Evolutionary conservation across 305 asterid genomes (phyloP).

Genomic region (Ajuga reptans): DNA sequence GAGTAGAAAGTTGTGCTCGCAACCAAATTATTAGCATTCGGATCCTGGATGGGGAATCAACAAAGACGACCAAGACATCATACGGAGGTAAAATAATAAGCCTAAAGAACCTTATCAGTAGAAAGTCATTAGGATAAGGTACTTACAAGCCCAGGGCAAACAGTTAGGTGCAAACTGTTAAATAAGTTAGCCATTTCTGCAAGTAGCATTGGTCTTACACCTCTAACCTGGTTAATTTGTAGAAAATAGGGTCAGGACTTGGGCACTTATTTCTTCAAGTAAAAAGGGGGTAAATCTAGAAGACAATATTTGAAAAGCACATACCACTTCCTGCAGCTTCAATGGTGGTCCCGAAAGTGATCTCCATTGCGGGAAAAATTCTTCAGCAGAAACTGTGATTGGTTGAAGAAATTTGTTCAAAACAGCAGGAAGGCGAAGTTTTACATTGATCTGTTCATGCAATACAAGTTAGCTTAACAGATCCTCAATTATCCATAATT

Average conservation of each 20-base stretch:
- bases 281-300: neutral
- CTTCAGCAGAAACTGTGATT: slow-evolving; percentile 74
- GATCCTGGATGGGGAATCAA: slow-evolving; percentile 60
- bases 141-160: slow-evolving; percentile 96
- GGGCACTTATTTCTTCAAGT: slow-evolving; percentile 5
- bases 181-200: slow-evolving; percentile 80
- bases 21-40: slow-evolving; percentile 84
- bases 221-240: slow-evolving; percentile 70
- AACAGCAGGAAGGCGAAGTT: slow-evolving; percentile 92
- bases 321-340: slow-evolving; percentile 98
- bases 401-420: slow-evolving; percentile 90
- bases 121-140: slow-evolving; percentile 19
- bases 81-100: slow-evolving; percentile 20
- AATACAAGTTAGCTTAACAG: slow-evolving; percentile 24
- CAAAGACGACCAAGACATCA: slow-evolving; percentile 2
- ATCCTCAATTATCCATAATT: neutral
- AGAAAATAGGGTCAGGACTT: slow-evolving; percentile 10
- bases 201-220: slow-evolving; percentile 79
- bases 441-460: slow-evolving; percentile 67
- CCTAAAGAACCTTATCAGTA: neutral
- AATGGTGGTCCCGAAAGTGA: slow-evolving; percentile 97
- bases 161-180: slow-evolving; percentile 52
- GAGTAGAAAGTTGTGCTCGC: slow-evolving; percentile 94
- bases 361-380: slow-evolving; percentile 97
- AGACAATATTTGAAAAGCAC: slow-evolving; percentile 17